These are phyloP conservation scores for Acephala macrosclerotiorum DNA, from an alignment of 2,329 filamentous ascomycete genomes.

Conservation along the genomic window DNA sequence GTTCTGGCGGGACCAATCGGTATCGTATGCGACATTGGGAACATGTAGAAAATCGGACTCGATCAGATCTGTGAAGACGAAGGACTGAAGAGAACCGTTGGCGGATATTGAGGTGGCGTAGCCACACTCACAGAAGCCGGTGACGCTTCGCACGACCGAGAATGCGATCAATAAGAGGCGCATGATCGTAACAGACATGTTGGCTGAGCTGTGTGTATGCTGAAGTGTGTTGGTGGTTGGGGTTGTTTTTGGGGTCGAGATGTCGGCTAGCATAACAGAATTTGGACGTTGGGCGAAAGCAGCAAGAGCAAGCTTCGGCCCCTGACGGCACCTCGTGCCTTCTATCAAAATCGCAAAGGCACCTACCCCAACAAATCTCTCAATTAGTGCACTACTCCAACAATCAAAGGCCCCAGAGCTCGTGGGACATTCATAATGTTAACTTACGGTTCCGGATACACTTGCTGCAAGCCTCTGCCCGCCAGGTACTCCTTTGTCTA, in stretches of 20 bases:
- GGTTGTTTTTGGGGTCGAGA: neutral
- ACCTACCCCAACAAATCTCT: neutral
- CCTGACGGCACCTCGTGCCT: neutral
- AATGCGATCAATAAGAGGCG: slow-evolving; percentile 1
- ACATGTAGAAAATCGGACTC: slow-evolving; percentile 76
- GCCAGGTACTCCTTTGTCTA: too few relatives aligned
- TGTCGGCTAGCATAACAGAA: too few relatives aligned
- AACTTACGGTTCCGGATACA: too few relatives aligned
- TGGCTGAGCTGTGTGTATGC: neutral
- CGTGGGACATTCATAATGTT: too few relatives aligned
- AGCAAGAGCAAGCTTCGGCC: neutral
- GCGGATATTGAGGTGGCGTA: slow-evolving; percentile 60
- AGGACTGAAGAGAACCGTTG: slow-evolving; percentile 46
- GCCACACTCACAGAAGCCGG: slow-evolving; percentile 73
- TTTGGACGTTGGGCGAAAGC: too few relatives aligned
- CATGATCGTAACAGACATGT: neutral
- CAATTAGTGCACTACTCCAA: neutral
- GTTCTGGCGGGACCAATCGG: slow-evolving; percentile 71
- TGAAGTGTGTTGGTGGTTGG: neutral
- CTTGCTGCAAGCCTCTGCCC: too few relatives aligned
- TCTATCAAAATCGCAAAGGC: neutral
- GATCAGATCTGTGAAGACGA: slow-evolving; percentile 72
- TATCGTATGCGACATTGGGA: slow-evolving; percentile 54
- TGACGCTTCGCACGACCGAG: slow-evolving; percentile 18
- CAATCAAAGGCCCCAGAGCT: too few relatives aligned